Base-by-base conservation (phyloP, 2,329 filamentous ascomycete species). In the Fusarium sulawesiense region DNA sequence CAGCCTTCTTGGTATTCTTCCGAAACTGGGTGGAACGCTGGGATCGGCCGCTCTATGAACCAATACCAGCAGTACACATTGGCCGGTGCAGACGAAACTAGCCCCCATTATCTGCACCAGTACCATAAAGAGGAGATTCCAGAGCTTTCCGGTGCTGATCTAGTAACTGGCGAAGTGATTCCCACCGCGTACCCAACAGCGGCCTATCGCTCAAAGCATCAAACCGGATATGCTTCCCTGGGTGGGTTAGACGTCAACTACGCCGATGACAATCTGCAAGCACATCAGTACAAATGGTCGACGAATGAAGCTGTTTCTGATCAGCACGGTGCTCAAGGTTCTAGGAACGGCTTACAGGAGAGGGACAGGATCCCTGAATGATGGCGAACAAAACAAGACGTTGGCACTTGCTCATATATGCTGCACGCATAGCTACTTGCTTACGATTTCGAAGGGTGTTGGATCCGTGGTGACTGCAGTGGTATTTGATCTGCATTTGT, bases 1-100 rank as follows among this genome's bases (percentile, higher is more conserved):
- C 49, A 70, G 32, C 67, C 48, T 25, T 55, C 53, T 56, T 68
- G 66, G 62, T 49, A 60, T 53, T 14, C 58, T 40, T 47, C 37
- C n/a, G 67, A 64, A 41, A 41, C 62, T 53, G 54, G 41, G 30
- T 46, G 57, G 32, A 68, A 53, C 57, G 46, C 68, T 23, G 32
- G 57, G 53, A 55, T 61, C 62, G 57, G 62, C 42, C 62, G 53
- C 63, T 56, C 53, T 58, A 27, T 29, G 41, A 54, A 47, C 63
- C 62, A 63, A 53, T 46, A 41, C 40, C 49, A 53, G 42, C 60
- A 66, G 42, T 58, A 71, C 37, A 42, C 67, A 60, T 30, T 41
- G 29, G 42, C 62, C 20, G 51, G 30, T 21, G 16, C 30, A 20
- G 30, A 60, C 21, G 42, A 56, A 44, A 13, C 37, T 40, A 50